Evolutionary conservation across 2,329 filamentous ascomycete species (phyloP).

Genomic region (Pestalotiopsis sp.): DNA sequence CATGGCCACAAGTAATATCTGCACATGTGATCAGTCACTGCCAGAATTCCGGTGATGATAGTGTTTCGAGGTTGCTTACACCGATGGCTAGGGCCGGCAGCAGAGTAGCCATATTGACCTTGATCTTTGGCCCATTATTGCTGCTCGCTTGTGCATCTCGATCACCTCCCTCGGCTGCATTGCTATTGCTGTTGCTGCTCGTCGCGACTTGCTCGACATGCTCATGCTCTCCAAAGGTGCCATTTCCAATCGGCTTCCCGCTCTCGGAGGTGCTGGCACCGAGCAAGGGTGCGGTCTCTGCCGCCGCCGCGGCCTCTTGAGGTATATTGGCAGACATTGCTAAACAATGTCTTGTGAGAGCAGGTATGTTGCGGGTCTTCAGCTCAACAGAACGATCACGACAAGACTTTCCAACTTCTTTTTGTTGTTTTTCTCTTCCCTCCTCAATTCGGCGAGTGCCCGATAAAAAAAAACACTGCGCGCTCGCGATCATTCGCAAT

Average conservation of each 20-base stretch:
- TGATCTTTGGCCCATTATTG: conserved; percentile 25
- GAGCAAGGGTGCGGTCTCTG: conserved; percentile 28
- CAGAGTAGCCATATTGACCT: conserved; percentile 26
- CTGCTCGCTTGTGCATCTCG: not conserved
- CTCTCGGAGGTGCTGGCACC: conserved; percentile 17
- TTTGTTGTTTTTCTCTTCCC: not conserved
- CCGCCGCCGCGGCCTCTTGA: conserved; percentile 14
- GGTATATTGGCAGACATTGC: not conserved
- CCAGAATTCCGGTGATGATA: not conserved
- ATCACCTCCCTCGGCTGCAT: conserved; percentile 22
- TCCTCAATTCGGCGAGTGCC: not conserved
- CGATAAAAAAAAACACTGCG: not conserved
- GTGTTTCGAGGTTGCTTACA: conserved; percentile 18
- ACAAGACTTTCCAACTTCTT: not conserved
- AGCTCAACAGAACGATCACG: not conserved
- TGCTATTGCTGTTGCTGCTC: conserved; percentile 21
- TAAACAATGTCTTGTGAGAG: not conserved
- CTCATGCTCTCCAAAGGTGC: conserved; percentile 17
- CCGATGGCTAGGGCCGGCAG: conserved; percentile 28
- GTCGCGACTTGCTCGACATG: conserved; percentile 23
- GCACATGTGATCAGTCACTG: not conserved
- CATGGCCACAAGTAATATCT: conserved; percentile 72
- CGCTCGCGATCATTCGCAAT: not conserved
- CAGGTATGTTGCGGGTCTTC: not conserved
- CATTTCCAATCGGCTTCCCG: conserved; percentile 17